phyloP scores from a whole-genome alignment of 768 basidiomycete species.

The Fomitopsis serialis region DNA sequence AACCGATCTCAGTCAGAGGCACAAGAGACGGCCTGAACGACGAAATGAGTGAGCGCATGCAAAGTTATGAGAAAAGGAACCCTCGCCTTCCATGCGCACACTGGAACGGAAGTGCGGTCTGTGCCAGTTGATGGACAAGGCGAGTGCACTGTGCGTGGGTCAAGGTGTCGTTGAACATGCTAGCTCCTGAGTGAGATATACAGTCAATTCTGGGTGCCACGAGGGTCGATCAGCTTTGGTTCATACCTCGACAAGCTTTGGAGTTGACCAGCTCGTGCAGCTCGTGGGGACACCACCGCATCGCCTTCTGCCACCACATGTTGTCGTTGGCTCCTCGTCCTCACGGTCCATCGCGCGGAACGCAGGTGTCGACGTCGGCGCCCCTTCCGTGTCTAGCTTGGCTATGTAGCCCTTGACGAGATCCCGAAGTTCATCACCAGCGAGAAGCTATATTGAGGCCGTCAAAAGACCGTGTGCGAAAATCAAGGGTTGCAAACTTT shows the following conservation, averaged over 20 bases:
- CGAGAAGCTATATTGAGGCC: conserved; percentile 42
- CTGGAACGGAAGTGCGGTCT: conserved; percentile 83
- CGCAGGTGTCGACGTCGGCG: neutral
- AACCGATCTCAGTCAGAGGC: conserved; percentile 9
- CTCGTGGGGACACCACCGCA: conserved; percentile 79
- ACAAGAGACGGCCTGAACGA: conserved; percentile 15
- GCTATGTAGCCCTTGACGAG: conserved; percentile 71
- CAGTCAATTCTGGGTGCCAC: neutral
- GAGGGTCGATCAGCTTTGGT: neutral
- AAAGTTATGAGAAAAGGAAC: neutral
- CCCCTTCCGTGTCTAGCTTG: conserved; percentile 47
- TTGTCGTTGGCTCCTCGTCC: neutral
- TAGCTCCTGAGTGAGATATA: conserved; percentile 57
- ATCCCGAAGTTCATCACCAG: conserved; percentile 68
- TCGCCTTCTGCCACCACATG: conserved; percentile 56
- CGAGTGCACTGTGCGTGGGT: conserved; percentile 59
- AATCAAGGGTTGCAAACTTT: conserved; percentile 15
- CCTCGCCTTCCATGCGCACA: conserved; percentile 90
- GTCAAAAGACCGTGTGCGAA: conserved; percentile 8
- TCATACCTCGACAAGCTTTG: conserved; percentile 88
- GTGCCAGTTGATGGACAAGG: conserved; percentile 61
- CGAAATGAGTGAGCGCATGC: neutral
- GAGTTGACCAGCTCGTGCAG: conserved; percentile 87
- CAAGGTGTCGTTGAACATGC: conserved; percentile 93
- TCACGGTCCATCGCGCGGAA: neutral